These are phyloP conservation scores for Ramalina intermedia DNA, from an alignment of 495 filamentous ascomycete species.

Conservation along the genomic window DNA sequence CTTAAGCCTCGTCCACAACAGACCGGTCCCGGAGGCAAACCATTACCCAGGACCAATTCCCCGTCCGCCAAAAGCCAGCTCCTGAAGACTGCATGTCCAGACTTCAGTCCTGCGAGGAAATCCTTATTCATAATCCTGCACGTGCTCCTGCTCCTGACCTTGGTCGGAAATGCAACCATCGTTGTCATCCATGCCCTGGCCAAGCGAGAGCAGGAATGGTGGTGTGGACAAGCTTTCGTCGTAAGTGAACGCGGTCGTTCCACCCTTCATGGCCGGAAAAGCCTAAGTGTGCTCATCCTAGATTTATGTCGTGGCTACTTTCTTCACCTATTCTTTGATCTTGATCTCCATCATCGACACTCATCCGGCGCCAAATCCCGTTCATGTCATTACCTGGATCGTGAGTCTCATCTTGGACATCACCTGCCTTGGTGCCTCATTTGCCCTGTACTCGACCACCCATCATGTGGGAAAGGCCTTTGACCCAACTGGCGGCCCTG, in stretches of 20 bases:
- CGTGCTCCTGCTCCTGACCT: slow-evolving; percentile 48
- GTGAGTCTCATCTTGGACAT: slow-evolving; percentile 53
- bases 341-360: slow-evolving; percentile 72
- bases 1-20: slow-evolving; percentile 17
- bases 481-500: slow-evolving; percentile 28
- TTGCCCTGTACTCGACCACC: slow-evolving; percentile 42
- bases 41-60: slow-evolving; percentile 42
- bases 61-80: slow-evolving; percentile 14
- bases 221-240: slow-evolving; percentile 73
- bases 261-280: neutral
- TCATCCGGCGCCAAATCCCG: slow-evolving; percentile 52
- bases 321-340: slow-evolving; percentile 58
- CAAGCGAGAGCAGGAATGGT: slow-evolving; percentile 58
- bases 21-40: slow-evolving; percentile 66
- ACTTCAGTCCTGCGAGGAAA: slow-evolving; percentile 45
- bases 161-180: slow-evolving; percentile 57
- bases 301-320: slow-evolving; percentile 71
- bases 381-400: slow-evolving; percentile 62
- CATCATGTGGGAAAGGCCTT: slow-evolving; percentile 48
- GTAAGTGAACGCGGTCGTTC: slow-evolving; percentile 37
- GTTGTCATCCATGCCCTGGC: slow-evolving; percentile 64
- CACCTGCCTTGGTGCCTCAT: slow-evolving; percentile 48
- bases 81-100: slow-evolving; percentile 20
- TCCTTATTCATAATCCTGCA: slow-evolving; percentile 63
- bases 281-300: slow-evolving; percentile 19